Evolutionary conservation across 805 yeast species (phyloP), one percentile per base, ranked within the genome.

Genomic region (Zygoascus biomembranicola): DNA sequence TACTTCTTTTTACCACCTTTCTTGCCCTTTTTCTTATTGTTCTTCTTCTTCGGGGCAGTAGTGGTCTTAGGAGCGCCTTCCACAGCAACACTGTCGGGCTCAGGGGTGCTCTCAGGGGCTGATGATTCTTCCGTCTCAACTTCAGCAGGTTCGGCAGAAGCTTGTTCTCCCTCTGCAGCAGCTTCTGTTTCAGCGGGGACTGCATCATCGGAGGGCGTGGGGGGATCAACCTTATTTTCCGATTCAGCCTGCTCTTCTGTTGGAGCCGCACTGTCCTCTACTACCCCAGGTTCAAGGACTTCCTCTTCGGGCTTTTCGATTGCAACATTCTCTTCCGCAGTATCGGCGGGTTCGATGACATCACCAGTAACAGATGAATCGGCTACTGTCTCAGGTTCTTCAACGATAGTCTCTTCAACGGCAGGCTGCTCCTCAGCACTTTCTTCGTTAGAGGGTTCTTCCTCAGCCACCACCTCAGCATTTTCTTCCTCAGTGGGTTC

Each of bases 1-100:
- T 35, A 35, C 39, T 35, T 35, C 16, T 26, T 41, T 49, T 47
- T 47, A 14, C 32, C 49, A 35, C 49, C 20, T 32, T 43, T 52
- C 50, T 53, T 53, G 52, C 55, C 51, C 54, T 52, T 52, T 50
- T 52, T 52, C 53, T 58, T 58, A 52, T 57, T 57, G 53, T 52
- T 58, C 55, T 58, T 59, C 57, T 55, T 57, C 49, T 57, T 59
- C 32, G 51, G 41, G 18, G 32, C 48, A 26, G 28, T 39, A 44
- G 46, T 49, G 32, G 28, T 32, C 49, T 45, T 48, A n/a, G 57
- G 43, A 43, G 50, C 44, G 42, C 32, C 42, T 6, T 37, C 52
- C 18, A 52, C 43, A 19, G 23, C 39, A 26, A 32, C 49, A 16
- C 13, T 46, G 39, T 28, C 41, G 23, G 59, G 50, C 50, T 53